These are phyloP conservation scores for Boletus edulis DNA, from an alignment of 768 basidiomycete species.

Conservation along the genomic window DNA sequence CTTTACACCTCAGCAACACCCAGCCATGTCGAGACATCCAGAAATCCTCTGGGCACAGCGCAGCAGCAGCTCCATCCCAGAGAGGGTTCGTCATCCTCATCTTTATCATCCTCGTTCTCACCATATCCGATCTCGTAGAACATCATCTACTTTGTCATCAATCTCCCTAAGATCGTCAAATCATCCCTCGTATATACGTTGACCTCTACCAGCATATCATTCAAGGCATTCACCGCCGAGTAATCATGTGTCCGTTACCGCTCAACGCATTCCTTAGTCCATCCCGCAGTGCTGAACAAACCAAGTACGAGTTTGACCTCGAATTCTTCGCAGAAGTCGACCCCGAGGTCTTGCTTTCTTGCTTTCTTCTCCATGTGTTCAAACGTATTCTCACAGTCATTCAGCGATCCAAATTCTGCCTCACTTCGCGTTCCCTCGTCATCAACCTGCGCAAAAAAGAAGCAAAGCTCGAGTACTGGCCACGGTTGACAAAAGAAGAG, in stretches of 20 bases:
- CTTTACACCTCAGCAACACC: too few species aligned
- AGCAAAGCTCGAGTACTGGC: slow-evolving; percentile 79
- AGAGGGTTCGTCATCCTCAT: slow-evolving; percentile 55
- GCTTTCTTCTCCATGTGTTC: not conserved
- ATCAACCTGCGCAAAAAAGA: slow-evolving; percentile 82
- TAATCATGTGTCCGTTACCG: slow-evolving; percentile 34
- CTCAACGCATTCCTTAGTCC: slow-evolving; percentile 5
- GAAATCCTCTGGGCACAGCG: slow-evolving; percentile 97
- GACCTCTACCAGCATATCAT: slow-evolving; percentile 53
- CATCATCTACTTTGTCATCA: slow-evolving; percentile 80
- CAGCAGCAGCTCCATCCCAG: slow-evolving; percentile 59
- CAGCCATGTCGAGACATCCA: slow-evolving; percentile 57
- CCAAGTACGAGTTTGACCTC: slow-evolving; percentile 72
- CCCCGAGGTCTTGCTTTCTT: slow-evolving; percentile 59
- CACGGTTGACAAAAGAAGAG: slow-evolving; percentile 88
- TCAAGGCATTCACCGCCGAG: slow-evolving; percentile 64
- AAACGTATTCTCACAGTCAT: not conserved
- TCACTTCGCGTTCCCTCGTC: slow-evolving; percentile 61
- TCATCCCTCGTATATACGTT: slow-evolving; percentile 58
- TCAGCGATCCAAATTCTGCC: slow-evolving; percentile 45
- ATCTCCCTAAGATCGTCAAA: slow-evolving; percentile 70
- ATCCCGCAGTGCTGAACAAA: slow-evolving; percentile 40
- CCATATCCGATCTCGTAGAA: slow-evolving; percentile 52
- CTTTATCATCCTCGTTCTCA: not conserved
- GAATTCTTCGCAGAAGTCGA: slow-evolving; percentile 74